Evolutionary conservation across 169 alveolate genomes (phyloP).

Genomic region (Fabrea salina): DNA sequence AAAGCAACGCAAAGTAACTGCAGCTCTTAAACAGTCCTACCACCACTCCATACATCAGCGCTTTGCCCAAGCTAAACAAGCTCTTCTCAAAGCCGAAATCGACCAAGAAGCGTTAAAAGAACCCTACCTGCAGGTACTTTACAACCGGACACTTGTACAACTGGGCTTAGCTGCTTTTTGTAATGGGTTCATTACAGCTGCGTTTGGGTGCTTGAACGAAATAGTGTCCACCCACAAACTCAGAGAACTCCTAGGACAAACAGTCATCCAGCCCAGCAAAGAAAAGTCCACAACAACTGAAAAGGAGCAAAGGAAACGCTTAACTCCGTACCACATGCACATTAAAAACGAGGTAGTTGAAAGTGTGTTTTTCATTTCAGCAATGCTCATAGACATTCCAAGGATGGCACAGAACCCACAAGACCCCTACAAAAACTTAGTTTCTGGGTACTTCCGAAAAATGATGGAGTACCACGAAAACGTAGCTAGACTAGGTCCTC

Average conservation of each 20-base stretch:
- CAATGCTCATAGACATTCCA: conserved; percentile 91
- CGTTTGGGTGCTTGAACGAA: conserved; percentile 88
- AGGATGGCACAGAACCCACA: conserved; percentile 81
- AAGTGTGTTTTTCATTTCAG: conserved; percentile 90
- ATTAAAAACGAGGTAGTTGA: conserved; percentile 93
- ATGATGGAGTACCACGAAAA: conserved; percentile 91
- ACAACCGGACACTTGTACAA: conserved; percentile 94
- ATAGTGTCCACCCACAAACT: conserved; percentile 89
- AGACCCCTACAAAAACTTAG: conserved; percentile 42
- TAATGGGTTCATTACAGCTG: conserved; percentile 89
- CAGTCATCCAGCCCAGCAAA: conserved; percentile 73
- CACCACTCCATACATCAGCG: conserved; percentile 57
- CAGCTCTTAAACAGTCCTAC: conserved; percentile 50
- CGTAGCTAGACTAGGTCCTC: conserved; percentile 93
- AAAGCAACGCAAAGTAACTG: conserved; percentile 51
- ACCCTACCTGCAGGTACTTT: conserved; percentile 89
- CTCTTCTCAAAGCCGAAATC: conserved; percentile 44
- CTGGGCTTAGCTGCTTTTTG: conserved; percentile 97
- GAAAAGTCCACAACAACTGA: conserved; percentile 94
- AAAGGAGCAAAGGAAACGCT: conserved; percentile 93
- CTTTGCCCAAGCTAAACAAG: conserved; percentile 57
- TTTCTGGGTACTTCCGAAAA: conserved; percentile 89
- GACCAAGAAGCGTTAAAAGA: conserved; percentile 58
- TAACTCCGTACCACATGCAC: conserved; percentile 97
- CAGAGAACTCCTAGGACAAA: conserved; percentile 96